Evolutionary conservation across 345 rosid genomes (phyloP).

Genomic region (Sonneratia caseolaris): DNA sequence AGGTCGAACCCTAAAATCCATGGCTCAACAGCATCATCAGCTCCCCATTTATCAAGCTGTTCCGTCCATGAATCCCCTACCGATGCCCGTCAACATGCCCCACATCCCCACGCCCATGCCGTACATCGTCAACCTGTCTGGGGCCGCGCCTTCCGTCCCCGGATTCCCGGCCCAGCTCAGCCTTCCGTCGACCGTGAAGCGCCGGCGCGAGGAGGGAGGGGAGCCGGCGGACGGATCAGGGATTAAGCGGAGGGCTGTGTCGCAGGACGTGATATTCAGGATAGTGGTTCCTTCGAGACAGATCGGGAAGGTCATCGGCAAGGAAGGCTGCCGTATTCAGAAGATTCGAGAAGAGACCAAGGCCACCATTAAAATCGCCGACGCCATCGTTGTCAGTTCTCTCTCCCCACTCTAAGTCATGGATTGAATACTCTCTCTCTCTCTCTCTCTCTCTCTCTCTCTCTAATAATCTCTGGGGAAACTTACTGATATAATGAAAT

Average conservation of each 20-base stretch:
- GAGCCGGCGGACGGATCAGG: constrained; percentile 20
- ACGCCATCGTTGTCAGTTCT: constrained; percentile 37
- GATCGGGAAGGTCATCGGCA: constrained; percentile 68
- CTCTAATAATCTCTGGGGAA: no score
- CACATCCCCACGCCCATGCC: constrained; percentile 1
- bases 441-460: background rate
- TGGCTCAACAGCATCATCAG: constrained; percentile 9
- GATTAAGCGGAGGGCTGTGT: constrained; percentile 30
- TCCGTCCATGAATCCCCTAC: constrained; percentile 5
- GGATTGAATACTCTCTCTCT: background rate
- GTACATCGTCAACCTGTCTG: background rate
- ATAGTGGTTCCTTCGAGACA: constrained; percentile 51
- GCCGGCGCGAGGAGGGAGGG: constrained; percentile 36
- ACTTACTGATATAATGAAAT: no score
- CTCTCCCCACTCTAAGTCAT: background rate
- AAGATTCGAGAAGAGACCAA: constrained; percentile 63
- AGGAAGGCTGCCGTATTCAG: constrained; percentile 53
- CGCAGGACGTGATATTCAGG: constrained; percentile 47
- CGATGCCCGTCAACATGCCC: constrained; percentile 4
- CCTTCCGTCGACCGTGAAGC: constrained; percentile 18
- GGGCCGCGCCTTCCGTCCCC: background rate
- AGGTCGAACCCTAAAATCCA: background rate
- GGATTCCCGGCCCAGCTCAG: background rate
- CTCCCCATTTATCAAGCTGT: constrained; percentile 1
- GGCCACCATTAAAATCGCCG: constrained; percentile 60